These are phyloP conservation scores for Aspergillus leporis DNA, from an alignment of 495 filamentous ascomycete genomes.

Conservation along the genomic window DNA sequence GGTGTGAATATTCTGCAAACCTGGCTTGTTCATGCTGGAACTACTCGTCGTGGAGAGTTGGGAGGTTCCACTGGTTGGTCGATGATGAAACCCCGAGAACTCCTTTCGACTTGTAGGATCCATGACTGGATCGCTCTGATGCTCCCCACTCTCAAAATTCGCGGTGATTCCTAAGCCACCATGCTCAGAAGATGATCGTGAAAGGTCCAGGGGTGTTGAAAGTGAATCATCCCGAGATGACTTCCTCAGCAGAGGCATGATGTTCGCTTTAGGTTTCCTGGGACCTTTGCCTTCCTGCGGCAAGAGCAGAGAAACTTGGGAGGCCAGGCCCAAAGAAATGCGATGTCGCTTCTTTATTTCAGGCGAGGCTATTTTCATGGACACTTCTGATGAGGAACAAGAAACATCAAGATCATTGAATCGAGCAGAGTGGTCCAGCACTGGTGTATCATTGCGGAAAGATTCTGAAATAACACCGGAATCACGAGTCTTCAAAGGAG, in stretches of 20 bases:
- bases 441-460: constrained; percentile 10
- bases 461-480: constrained; percentile 8
- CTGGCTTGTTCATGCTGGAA: constrained; percentile 50
- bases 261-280: constrained; percentile 42
- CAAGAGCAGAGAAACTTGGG: constrained; percentile 12
- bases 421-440: constrained; percentile 14
- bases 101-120: constrained; percentile 32
- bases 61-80: constrained; percentile 58
- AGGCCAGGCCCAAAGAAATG: constrained; percentile 14
- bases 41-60: constrained; percentile 51
- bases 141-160: constrained; percentile 43
- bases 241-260: constrained; percentile 60
- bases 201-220: constrained; percentile 51
- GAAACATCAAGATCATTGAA: constrained; percentile 14
- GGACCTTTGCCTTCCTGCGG: constrained; percentile 23
- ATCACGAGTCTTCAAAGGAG: constrained; percentile 7
- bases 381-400: constrained; percentile 9
- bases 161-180: constrained; percentile 56
- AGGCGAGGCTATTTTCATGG: not conserved
- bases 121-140: constrained; percentile 32
- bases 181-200: constrained; percentile 56
- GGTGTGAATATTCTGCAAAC: constrained; percentile 57
- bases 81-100: constrained; percentile 44
- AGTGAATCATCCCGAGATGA: constrained; percentile 49
- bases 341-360: not conserved